Percentiles rank a stretch among this genome's conserved stretches.
Conservation (phyloP, 2,329 filamentous ascomycete genomes). For the Claviceps africana region DNA sequence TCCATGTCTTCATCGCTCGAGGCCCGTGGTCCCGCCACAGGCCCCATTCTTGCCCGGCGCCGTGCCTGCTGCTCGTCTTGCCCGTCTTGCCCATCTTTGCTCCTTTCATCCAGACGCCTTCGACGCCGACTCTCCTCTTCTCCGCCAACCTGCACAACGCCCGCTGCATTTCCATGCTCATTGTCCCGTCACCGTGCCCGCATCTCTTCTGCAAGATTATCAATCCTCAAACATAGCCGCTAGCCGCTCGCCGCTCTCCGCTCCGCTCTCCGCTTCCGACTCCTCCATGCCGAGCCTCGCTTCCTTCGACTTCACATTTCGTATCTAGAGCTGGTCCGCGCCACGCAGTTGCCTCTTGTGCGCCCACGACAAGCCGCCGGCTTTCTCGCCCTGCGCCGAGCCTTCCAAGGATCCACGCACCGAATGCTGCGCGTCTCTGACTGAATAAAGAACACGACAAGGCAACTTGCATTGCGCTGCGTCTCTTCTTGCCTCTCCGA, state of each 20-base stretch:
- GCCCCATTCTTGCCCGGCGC: conserved; percentile 1
- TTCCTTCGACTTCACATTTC: background rate
- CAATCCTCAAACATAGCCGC: background rate
- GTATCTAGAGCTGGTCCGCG: background rate
- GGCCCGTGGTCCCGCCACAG: background rate
- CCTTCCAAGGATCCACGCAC: background rate
- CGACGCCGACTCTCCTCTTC: background rate
- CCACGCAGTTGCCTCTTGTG: conserved; percentile 1
- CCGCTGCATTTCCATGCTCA: background rate
- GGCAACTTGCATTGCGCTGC: background rate
- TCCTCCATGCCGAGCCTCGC: background rate
- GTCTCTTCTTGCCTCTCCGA: background rate
- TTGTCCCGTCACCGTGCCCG: background rate
- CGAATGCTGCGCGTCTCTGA: background rate
- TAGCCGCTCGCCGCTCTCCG: too few species aligned
- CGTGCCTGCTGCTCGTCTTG: background rate
- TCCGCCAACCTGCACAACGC: background rate
- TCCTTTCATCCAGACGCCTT: conserved; percentile 7
- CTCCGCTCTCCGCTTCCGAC: background rate
- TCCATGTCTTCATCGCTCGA: background rate
- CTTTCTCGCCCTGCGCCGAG: background rate
- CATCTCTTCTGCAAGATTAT: background rate
- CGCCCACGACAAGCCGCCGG: background rate
- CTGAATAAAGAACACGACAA: background rate
- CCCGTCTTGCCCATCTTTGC: conserved; percentile 10